Evolutionary conservation across 2,329 filamentous ascomycete species (phyloP).

Genomic region (Stagonosporopsis cucurbitacearum): DNA sequence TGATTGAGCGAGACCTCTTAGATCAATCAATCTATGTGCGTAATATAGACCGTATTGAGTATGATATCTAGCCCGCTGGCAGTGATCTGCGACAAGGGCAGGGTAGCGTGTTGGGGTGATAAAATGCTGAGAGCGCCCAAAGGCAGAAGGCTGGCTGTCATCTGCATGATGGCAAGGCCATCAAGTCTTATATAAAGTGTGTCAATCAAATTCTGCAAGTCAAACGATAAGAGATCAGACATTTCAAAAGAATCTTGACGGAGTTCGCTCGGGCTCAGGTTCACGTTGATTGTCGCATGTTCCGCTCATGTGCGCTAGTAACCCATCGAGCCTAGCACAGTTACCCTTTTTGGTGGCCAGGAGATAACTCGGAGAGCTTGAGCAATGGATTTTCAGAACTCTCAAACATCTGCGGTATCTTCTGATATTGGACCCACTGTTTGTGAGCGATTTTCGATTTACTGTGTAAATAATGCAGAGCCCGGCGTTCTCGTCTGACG

Average conservation of each 20-base stretch:
- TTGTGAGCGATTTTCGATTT: slow-evolving; percentile 4
- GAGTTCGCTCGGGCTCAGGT: slow-evolving; percentile 22
- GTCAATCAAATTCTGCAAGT: slow-evolving; percentile 10
- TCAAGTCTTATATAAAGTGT: slow-evolving; percentile 11
- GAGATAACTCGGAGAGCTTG: slow-evolving; percentile 11
- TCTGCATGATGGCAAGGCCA: slow-evolving; percentile 4
- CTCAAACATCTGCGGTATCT: slow-evolving; percentile 8
- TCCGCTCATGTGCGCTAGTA: slow-evolving; percentile 3
- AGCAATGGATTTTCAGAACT: slow-evolving; percentile 9
- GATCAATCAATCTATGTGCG: background rate
- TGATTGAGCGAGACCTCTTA: background rate
- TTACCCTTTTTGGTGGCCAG: background rate
- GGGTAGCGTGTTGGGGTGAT: slow-evolving; percentile 1
- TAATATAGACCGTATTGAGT: background rate
- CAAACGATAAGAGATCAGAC: slow-evolving; percentile 5
- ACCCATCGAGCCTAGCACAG: background rate
- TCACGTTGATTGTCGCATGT: slow-evolving; percentile 8
- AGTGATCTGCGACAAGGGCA: slow-evolving; percentile 3
- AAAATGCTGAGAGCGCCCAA: slow-evolving; percentile 2
- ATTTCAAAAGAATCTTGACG: slow-evolving; percentile 6
- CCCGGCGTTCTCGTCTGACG: slow-evolving; percentile 13
- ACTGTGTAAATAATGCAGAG: background rate
- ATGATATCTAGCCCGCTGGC: background rate
- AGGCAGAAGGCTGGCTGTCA: slow-evolving; percentile 3
- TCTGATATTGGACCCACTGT: slow-evolving; percentile 15